Evolutionary conservation across 345 rosid genomes (phyloP).

Genomic region (Sapria himalayana): DNA sequence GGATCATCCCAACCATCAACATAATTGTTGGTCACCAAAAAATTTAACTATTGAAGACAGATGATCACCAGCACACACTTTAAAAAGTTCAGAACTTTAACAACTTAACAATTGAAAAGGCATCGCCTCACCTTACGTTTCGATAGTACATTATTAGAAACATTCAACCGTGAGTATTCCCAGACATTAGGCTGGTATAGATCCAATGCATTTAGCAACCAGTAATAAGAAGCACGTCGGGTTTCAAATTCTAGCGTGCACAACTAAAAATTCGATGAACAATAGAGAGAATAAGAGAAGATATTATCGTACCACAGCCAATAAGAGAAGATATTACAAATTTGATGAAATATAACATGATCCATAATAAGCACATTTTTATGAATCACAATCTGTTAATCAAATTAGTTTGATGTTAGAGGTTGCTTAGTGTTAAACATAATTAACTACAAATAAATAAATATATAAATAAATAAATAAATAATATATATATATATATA

Average conservation of each 20-base stretch:
- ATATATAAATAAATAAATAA: too few species aligned
- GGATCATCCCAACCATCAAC: conserved; percentile 99
- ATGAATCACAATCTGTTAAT: too few species aligned
- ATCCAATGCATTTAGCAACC: conserved; percentile 62
- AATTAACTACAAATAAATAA: too few species aligned
- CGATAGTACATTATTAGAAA: conserved; percentile 89
- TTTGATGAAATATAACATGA: too few species aligned
- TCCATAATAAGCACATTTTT: too few species aligned
- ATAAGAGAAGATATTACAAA: conserved; percentile 1
- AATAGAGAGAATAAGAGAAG: not conserved
- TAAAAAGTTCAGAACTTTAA: too few species aligned
- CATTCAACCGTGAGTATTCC: conserved; percentile 90
- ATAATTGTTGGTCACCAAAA: conserved; percentile 53
- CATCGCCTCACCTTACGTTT: conserved; percentile 63
- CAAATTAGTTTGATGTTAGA: too few species aligned
- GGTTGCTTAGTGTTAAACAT: too few species aligned
- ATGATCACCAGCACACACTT: too few species aligned
- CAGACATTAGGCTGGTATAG: conserved; percentile 93
- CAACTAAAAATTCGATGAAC: conserved; percentile 14
- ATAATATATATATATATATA: too few species aligned
- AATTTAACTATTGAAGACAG: too few species aligned
- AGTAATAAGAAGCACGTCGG: conserved; percentile 87
- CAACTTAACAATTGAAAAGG: conserved; percentile 4
- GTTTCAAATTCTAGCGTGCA: conserved; percentile 76
- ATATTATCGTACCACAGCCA: not conserved